Evolutionary conservation across 2,329 filamentous ascomycete species (phyloP), one percentile per base, ranked within the genome.

Genomic region (Cercospora zeae-maydis): DNA sequence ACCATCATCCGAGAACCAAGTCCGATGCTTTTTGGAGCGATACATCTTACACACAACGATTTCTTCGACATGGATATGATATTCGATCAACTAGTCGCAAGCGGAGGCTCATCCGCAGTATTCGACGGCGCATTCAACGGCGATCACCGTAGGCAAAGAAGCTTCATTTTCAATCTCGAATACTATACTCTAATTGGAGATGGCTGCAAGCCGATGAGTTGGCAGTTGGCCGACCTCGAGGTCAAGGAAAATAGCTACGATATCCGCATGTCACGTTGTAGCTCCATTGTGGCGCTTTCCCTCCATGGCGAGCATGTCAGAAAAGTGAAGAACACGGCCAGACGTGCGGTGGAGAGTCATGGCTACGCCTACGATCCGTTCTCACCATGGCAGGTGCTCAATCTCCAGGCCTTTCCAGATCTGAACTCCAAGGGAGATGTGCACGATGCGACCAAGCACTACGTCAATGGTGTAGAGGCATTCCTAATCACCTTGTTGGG

Each of bases 51-150:
- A 2, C 81, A 87, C 77, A 77, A 80, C 30, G 71, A 80, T 11
- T 76, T 83, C 62, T 88, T 88, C 66, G 85, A 88, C 69, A 85
- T 88, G 82, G 81, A 86, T 53, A 85, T 87, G 64, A 76, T 88
- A 1, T 83, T 84, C 62, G 73, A 75, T 14, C 79, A 85, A 64
- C 76, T 88, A 14, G 79, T 86, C 4, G 78, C 81, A 11, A 80
- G 82, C 1, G 75, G 75, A 24, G 69, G 72, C 9, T 76, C 75
- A 1, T 76, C 73, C 9, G 70, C 83, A 8, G 78, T 82, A 61
- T 61, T 72, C 19, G 47, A 68, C 49, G 78, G 83, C 27, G 80
- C 82, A n/a, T 85, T 77, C 58, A 73, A 77, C 14, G 65, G 73
- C 2, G 76, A 81, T 30, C 70, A 75, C 4, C 75, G 82, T 7